Evolutionary conservation across 2,329 filamentous ascomycete species (phyloP).

Genomic region (Aspergillus clavatus): DNA sequence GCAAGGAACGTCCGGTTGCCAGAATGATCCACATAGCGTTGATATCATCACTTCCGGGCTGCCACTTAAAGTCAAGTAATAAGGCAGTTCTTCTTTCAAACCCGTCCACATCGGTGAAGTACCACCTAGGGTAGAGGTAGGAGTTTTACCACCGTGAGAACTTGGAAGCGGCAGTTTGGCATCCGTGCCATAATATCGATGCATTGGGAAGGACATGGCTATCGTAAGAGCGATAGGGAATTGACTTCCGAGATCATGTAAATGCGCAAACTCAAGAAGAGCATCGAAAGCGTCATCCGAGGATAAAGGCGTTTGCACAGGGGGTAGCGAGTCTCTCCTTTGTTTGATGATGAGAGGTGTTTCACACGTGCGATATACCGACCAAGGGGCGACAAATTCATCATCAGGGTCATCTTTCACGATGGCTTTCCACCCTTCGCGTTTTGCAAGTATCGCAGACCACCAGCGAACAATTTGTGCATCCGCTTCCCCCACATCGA

Average conservation of each 20-base stretch:
- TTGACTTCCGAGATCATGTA: conserved; percentile 12
- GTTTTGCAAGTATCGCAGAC: conserved; percentile 14
- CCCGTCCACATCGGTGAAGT: conserved; percentile 2
- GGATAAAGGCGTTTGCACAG: conserved; percentile 7
- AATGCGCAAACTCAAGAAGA: conserved; percentile 9
- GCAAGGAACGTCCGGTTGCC: no score
- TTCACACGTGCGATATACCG: conserved; percentile 5
- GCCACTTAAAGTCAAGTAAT: conserved; percentile 16
- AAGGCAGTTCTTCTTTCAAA: conserved; percentile 9
- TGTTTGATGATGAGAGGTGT: no score
- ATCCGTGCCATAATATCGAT: conserved; percentile 6
- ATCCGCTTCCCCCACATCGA: conserved; percentile 14
- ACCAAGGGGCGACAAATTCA: conserved; percentile 12
- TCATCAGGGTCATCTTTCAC: conserved; percentile 1
- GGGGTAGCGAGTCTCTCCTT: neutral
- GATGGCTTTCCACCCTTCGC: conserved; percentile 13
- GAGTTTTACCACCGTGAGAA: neutral
- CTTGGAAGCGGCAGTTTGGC: conserved; percentile 10
- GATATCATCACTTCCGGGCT: conserved; percentile 9
- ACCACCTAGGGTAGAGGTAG: neutral
- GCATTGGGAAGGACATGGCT: conserved; percentile 12
- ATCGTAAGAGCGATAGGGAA: conserved; percentile 11
- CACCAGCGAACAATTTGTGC: conserved; percentile 13
- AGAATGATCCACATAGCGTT: no score
- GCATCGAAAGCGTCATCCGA: conserved; percentile 7